Evolutionary conservation across 2,329 filamentous ascomycete genomes (phyloP).

Genomic region (Huntiella savannae): DNA sequence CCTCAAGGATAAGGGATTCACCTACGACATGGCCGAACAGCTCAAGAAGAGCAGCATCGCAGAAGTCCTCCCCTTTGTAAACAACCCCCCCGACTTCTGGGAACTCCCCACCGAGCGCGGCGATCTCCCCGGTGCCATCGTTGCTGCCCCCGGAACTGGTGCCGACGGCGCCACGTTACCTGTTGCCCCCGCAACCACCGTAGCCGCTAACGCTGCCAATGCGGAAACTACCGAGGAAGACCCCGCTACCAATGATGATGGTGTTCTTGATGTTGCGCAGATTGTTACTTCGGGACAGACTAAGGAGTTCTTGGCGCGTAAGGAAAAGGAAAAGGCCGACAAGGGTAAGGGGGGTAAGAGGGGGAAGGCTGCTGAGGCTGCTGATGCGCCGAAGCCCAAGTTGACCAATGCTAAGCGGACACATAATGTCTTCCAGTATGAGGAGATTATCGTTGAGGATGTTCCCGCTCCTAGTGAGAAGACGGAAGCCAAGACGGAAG

Average conservation of each 20-base stretch:
- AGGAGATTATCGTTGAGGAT: conserved; percentile 43
- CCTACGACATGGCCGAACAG: conserved; percentile 49
- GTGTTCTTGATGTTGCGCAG: conserved; percentile 65
- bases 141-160: conserved; percentile 14
- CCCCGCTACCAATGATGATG: conserved; percentile 37
- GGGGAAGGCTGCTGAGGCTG: conserved; percentile 38
- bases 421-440: conserved; percentile 53
- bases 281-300: conserved; percentile 70
- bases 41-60: conserved; percentile 48
- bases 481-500: background rate
- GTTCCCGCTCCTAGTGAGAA: conserved; percentile 16
- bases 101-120: conserved; percentile 26
- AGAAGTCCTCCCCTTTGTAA: conserved; percentile 42
- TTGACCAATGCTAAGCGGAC: conserved; percentile 56
- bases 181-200: conserved; percentile 13
- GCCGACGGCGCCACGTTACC: conserved; percentile 16
- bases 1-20: conserved; percentile 40
- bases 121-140: conserved; percentile 12
- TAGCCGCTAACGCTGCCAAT: conserved; percentile 16
- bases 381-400: conserved; percentile 35
- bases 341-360: conserved; percentile 42
- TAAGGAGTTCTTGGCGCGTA: conserved; percentile 64
- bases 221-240: conserved; percentile 22
- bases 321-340: conserved; percentile 60
- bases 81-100: conserved; percentile 26